Conservation (phyloP, 2,329 filamentous ascomycete genomes). For the Trichophyton benhamiae region DNA sequence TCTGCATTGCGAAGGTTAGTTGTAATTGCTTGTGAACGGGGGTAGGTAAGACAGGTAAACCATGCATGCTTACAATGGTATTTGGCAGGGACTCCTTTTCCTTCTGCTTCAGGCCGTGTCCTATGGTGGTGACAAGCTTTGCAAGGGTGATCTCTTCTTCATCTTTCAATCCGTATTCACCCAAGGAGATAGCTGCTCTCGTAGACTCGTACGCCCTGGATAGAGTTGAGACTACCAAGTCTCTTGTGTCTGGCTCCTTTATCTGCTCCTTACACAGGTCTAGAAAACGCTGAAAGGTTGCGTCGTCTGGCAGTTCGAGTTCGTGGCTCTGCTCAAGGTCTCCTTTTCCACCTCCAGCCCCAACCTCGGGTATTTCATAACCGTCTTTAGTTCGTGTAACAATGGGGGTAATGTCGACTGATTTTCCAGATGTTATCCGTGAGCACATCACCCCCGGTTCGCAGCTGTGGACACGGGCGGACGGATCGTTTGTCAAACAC, state of each 20-base stretch:
- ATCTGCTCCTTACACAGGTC: conserved; percentile 37
- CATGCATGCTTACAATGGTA: conserved; percentile 25
- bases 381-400: conserved; percentile 48
- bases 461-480: conserved; percentile 69
- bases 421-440: conserved; percentile 33
- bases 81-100: conserved; percentile 16
- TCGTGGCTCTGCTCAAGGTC: conserved; percentile 59
- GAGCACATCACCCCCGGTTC: conserved; percentile 50
- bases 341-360: conserved; percentile 65
- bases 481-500: conserved; percentile 50
- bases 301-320: conserved; percentile 44
- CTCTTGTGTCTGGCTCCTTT: conserved; percentile 20
- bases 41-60: no score
- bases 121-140: conserved; percentile 24
- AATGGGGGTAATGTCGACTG: conserved; percentile 69
- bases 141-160: conserved; percentile 28
- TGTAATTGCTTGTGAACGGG: background rate
- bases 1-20: conserved; percentile 19
- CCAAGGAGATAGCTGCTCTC: conserved; percentile 26
- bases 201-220: conserved; percentile 23
- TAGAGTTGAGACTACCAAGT: conserved; percentile 22
- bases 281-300: conserved; percentile 41
- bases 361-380: conserved; percentile 56
- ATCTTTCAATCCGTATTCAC: conserved; percentile 27
- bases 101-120: conserved; percentile 14